Evolutionary conservation across 2,329 filamentous ascomycete genomes (phyloP), one percentile per base, ranked within the genome.

Genomic region (Ambrosiella beaveri): DNA sequence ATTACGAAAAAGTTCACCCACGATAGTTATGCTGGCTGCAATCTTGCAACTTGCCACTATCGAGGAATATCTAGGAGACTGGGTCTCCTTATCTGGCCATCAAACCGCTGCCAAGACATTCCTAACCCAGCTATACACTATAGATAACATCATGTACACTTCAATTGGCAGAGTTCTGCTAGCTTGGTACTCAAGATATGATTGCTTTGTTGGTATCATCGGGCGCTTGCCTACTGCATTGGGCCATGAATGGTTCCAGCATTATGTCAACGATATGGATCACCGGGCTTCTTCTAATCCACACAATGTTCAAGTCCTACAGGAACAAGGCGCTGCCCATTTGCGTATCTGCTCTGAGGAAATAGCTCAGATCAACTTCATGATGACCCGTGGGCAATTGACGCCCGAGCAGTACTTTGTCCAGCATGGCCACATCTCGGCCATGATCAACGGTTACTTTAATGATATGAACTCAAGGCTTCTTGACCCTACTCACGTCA

Each of bases 31-130:
- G 0, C 74, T 97, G 38, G 69, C 96, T 61, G 94, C 91, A 0
- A 90, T 97, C 17, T 72, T 98, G 47, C 90, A 97, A 65, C 78
- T 97, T 54, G 89, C 90, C 58, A 94, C 88, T 2, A 93, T 96
- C 58, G 93, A 98, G 88, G 93, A 97, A 71, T 94, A 89, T 65
- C 76, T 97, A 51, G 93, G 93, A 11, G 93, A 98, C 67, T 97
- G 89, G 89, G 81, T 94, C 57, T 96, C 94, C 65, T 75, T 97
- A 13, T 84, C 93, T 70, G 87, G 89, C 19, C 93, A 97, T 67
- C 90, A 96, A 68, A 88, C 85, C 66, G 93, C 91, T 9, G 93
- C 93, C 0, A 81, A 86, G 65, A 81, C 88, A 62, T 84, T 97
- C 64, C 73, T 97, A 51, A 85, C 78, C 1, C 80, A 84, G 49